Evolutionary conservation across 768 basidiomycete species (phyloP), one percentile per base, ranked within the genome.

Genomic region (Peribolospora kevripleyi): DNA sequence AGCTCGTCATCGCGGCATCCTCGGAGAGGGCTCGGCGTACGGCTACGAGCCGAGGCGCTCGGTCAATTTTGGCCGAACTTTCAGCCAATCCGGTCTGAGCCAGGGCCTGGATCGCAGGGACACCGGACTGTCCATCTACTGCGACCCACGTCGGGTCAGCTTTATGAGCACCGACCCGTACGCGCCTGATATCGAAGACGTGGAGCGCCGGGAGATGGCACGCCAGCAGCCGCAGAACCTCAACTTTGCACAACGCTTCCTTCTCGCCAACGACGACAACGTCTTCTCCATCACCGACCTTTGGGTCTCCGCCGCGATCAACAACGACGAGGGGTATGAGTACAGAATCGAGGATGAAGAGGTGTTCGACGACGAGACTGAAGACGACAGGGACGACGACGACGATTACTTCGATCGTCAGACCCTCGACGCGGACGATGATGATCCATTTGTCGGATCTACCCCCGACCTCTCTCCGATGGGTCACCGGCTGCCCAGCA

Each of bases 281-380:
- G 87, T 88, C 4, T 90, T 85, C 55, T 86, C 81, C 61, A 84
- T 98, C 63, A 84, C 87, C 36, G 91, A 95, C 68, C 71, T 98
- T 25, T 98, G 93, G 93, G 85, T 97, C 52, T 86, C 87, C 4
- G 83, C 90, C 14, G 93, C 91, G 5, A 85, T 91, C 70, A 93
- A 91, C 57, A 85, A 81, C 40, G 88, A 91, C 64, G 82, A 64
- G 5, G 65, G 65, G 2, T 67, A 68, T 61, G 86, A 88, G 59
- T 80, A 87, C 55, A 55, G 62, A 36, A 56, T 60, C 2, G 66
- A 64, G 4, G 65, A 59, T 41, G 69, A 63, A 37, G 63, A 64
- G 9, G 53, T 53, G 47, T 56, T 51, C n/a, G 54, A 58, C 7
- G 42, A 52, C 10, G 61, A 57, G 52, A 47, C n/a, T 36, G 6